Base-by-base conservation (phyloP, 306 rosid species). In the Hippophae rhamnoides region DNA sequence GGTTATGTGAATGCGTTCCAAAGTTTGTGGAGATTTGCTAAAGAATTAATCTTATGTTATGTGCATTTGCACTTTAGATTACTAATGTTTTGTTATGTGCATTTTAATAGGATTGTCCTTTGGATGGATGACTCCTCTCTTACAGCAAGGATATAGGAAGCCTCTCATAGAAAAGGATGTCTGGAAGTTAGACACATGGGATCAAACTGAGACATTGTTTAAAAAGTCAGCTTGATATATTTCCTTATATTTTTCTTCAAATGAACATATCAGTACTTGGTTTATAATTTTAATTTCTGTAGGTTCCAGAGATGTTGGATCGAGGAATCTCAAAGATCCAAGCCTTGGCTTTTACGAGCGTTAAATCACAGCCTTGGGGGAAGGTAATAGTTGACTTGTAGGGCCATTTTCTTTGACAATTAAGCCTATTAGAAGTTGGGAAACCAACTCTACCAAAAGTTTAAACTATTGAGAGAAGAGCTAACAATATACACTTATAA, bases 131-230 rank as follows among this genome's bases (percentile, higher is more conserved):
- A 89, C 86, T 65, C 95, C 95, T 54, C 88, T 89, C 18, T 71
- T 89, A 95, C 67, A 78, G 67, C 83, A 69, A 70, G 95, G 97
- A 43, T 84, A 84, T 52, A 80, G 76, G 73, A 86, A 82, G 49
- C 88, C 90, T 12, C 71, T 89, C 55, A 70, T 81, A 27, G 95
- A 86, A 68, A 75, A 69, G 73, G 95, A 86, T 80, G 81, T 89
- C 58, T 89, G 95, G 97, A 89, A 79, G 79, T 77, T 89, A 64
- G 97, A 89, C 81, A 68, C 75, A 46, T 86, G 89, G 93, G 97
- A 89, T 71, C 85, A 61, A 70, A 69, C 94, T 0, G 85, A 82
- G 75, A 78, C 78, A 13, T 70, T 86, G 40, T 76, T 56, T 23
- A 71, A 71, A 77, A 80, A 80, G 95, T 89, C 42, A 5, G 60